Evolutionary conservation across 192 early-diverging fungal genomes (phyloP), one percentile per base, ranked within the genome.

Genomic region (Coemansia sp.): DNA sequence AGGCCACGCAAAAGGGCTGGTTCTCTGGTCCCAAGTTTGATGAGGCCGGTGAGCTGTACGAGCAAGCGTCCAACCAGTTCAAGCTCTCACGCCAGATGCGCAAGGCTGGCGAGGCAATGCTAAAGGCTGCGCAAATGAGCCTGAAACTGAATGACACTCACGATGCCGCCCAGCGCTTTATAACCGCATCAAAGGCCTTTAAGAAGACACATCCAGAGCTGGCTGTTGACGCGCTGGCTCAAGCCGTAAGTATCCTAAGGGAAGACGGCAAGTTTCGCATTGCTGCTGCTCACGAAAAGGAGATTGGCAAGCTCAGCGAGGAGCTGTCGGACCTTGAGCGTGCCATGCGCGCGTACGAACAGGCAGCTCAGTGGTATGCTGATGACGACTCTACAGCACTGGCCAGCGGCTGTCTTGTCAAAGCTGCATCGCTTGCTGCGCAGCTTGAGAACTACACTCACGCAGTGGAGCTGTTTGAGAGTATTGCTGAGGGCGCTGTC

Each of bases 201-300:
- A 98, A 94, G 74, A 95, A 96, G 69, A 74, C 67, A 34, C 85
- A 87, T 60, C 92, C 94, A 25, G 78, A 85, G 71, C 91, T 91
- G 66, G 90, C 94, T 12, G 87, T 96, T 31, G 59, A 68, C 14
- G 73, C 90, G 4, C 82, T 97, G 11, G 75, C 87, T 46, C 83
- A 85, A 56, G 97, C 96, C 1, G 90, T 99, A 7, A 65, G 64
- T 6, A 87, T 98, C 38, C 83, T 95, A 58, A 93, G 87, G 9
- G 92, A 93, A 68, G 77, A 85, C 37, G 96, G 96, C 46, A 82
- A 90, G 14, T 97, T 98, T 81, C 85, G 87, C 50, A 82, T 85
- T 3, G 97, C 97, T 20, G 97, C 97, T n/a, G 84, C 84, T 51
- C 94, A 98, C 69, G 88, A 94, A 73, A 93, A 97, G 72, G 92